These are phyloP conservation scores for Lepidium africanum DNA, from an alignment of 345 rosid genomes.

Conservation along the genomic window DNA sequence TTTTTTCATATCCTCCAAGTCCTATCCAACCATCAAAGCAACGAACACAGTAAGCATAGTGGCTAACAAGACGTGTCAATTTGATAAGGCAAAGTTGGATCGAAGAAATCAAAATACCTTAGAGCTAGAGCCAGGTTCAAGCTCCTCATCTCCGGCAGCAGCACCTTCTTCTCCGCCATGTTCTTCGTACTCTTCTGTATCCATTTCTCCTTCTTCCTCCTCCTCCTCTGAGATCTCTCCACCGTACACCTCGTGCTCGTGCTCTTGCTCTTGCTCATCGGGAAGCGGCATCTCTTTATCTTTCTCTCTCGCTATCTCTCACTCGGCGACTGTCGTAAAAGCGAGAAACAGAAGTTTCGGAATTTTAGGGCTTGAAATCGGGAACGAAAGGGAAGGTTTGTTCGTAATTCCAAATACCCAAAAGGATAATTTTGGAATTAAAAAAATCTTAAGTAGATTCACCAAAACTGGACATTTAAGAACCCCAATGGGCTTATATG, in stretches of 20 bases:
- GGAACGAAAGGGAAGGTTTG: neutral
- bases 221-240: conserved; percentile 82
- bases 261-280: conserved; percentile 76
- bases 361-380: conserved; percentile 24
- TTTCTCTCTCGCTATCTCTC: conserved; percentile 1
- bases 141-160: conserved; percentile 39
- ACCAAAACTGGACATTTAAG: neutral
- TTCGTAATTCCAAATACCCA: neutral
- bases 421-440: conserved; percentile 4
- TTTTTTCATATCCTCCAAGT: conserved; percentile 96
- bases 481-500: neutral
- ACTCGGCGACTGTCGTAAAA: conserved; percentile 19
- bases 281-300: conserved; percentile 37
- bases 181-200: conserved; percentile 48
- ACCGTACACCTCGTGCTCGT: conserved; percentile 84
- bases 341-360: conserved; percentile 5
- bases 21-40: conserved; percentile 36
- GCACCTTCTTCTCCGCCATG: conserved; percentile 38
- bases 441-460: neutral
- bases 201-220: conserved; percentile 73
- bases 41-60: neutral
- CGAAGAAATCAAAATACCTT: conserved; percentile 33
- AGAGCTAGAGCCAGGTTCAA: conserved; percentile 50
- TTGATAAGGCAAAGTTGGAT: conserved; percentile 2
- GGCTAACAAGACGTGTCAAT: neutral